These are phyloP conservation scores for Oryza australiensis DNA, from an alignment of 176 grass and related monocot species.

Conservation along the genomic window DNA sequence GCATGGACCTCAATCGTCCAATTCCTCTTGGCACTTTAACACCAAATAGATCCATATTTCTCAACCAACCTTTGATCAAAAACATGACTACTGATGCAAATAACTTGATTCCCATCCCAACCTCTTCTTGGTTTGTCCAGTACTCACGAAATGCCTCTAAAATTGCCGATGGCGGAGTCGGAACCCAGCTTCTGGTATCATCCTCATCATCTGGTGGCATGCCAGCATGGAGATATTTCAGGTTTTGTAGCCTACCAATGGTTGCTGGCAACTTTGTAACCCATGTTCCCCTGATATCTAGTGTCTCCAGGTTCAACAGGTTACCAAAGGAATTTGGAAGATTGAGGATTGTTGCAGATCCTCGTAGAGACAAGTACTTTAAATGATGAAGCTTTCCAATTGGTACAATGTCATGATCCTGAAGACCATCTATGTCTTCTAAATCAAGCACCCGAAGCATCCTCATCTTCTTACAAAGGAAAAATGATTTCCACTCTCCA, in stretches of 20 bases:
- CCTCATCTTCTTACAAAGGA: slow-evolving; percentile 13
- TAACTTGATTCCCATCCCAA: accelerated
- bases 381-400: slow-evolving; percentile 28
- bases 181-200: too few relatives aligned
- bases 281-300: background rate
- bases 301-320: background rate
- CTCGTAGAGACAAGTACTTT: slow-evolving; percentile 28
- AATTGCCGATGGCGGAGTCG: too few relatives aligned
- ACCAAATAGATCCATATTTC: background rate
- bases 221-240: background rate
- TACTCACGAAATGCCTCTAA: too few relatives aligned
- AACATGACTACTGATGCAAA: too few relatives aligned
- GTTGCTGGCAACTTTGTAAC: background rate
- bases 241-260: background rate
- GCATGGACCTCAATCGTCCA: background rate
- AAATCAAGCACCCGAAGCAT: slow-evolving; percentile 43
- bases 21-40: background rate
- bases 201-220: too few relatives aligned
- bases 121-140: too few relatives aligned
- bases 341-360: background rate
- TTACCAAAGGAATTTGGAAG: background rate
- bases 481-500: background rate
- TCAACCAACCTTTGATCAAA: accelerated
- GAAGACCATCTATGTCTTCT: background rate
- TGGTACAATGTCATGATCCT: background rate